Evolutionary conservation across 148 eudicot genomes (phyloP), one percentile per base, ranked within the genome.

Genomic region (Chenopodium suecicum): DNA sequence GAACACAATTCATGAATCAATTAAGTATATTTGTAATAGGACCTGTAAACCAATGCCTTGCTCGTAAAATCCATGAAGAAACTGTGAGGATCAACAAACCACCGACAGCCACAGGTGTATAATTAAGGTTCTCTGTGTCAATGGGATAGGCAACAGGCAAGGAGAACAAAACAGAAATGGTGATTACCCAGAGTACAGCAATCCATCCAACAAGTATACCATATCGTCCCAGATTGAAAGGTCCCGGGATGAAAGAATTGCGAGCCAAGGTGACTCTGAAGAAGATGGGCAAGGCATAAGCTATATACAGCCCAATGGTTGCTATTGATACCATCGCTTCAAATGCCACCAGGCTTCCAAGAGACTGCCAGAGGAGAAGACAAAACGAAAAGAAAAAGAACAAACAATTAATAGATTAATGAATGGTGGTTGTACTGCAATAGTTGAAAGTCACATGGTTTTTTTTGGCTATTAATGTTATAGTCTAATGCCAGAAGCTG

Each of bases 241-340:
- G 98, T 71, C 99, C 99, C 2, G 92, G 94, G n/a, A 74, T 78
- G 48, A 92, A 96, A 12, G 95, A 86, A 80, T 92, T 96, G 74
- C 93, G 91, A 72, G 99, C 98, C 82, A 92, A 80, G 69, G 98
- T 96, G 37, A 96, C 93, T 73, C 99, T 80, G 56, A 94, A 94
- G 83, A 96, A 90, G 77, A 96, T 94, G 32, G 99, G 97, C 69
- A 96, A 77, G 17, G 97, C 97, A 68, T 96, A 96, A 27, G 98
- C 92, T 72, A 94, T 94, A 92, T 94, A 96, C 63, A 96, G 92
- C 23, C 99, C 99, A 19, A 96, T 92, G 4, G 94, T 91, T 34
- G 99, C 95, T 82, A 94, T 90, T 12, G 99, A 96, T 74, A 91
- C 97, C 99, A 94, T 96, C 1, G 99, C 98, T 63, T 96, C 85